phyloP scores from a whole-genome alignment of 2,329 filamentous ascomycete species.

The Berkeleyomyces basicola region DNA sequence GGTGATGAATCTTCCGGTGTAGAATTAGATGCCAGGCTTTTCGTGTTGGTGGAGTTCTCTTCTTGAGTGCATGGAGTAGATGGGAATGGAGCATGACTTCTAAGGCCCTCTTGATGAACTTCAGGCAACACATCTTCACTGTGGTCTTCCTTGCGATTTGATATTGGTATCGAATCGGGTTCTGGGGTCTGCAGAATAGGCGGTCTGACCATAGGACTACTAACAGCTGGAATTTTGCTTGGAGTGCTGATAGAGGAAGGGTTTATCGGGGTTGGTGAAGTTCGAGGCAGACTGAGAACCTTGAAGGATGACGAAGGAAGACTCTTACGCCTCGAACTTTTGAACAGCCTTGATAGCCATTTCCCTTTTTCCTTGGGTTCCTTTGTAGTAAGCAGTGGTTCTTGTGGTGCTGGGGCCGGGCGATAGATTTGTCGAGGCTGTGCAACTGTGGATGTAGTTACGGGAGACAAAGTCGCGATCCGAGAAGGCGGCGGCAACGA shows the following conservation, averaged over 20 bases:
- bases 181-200: background rate
- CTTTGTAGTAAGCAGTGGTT: background rate
- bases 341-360: slow-evolving; percentile 7
- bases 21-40: background rate
- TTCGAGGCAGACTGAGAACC: background rate
- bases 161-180: background rate
- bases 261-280: background rate
- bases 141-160: background rate
- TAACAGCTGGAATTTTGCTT: no score
- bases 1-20: background rate
- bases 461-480: background rate
- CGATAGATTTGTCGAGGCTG: background rate
- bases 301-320: background rate
- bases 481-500: background rate
- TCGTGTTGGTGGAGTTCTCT: no score
- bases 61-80: background rate
- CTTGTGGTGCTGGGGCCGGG: background rate
- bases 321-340: background rate
- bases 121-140: background rate
- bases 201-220: background rate
- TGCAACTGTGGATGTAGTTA: background rate
- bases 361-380: slow-evolving; percentile 3
- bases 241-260: background rate
- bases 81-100: background rate
- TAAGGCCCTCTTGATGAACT: background rate